Conservation (phyloP, 2,329 filamentous ascomycete genomes). For the Salinomyces thailandicus region DNA sequence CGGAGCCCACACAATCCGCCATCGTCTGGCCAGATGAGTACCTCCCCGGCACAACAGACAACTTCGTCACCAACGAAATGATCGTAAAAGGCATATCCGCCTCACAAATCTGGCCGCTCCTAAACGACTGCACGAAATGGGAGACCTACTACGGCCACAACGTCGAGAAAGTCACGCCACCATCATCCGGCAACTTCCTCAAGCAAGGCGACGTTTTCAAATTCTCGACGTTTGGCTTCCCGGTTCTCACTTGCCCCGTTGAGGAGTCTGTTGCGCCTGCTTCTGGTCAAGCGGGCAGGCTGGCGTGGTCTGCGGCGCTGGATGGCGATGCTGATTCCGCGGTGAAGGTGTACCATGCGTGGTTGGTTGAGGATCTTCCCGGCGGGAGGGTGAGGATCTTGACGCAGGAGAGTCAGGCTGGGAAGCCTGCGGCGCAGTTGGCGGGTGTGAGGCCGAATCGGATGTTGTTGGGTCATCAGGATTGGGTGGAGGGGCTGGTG, state of each 20-base stretch:
- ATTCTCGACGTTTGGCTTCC: conserved; percentile 29
- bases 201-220: conserved; percentile 23
- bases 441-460: conserved; percentile 23
- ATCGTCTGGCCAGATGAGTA: conserved; percentile 26
- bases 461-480: conserved; percentile 29
- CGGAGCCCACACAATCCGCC: conserved; percentile 12
- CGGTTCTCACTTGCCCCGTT: conserved; percentile 20
- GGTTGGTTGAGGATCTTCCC: conserved; percentile 26
- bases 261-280: conserved; percentile 17
- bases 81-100: conserved; percentile 21
- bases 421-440: conserved; percentile 20
- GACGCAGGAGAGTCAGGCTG: conserved; percentile 29
- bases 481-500: conserved; percentile 29
- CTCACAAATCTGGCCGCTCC: conserved; percentile 24
- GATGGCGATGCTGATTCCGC: conserved; percentile 16
- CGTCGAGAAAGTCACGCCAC: conserved; percentile 21
- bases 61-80: conserved; percentile 28
- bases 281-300: conserved; percentile 11
- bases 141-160: conserved; percentile 26
- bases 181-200: conserved; percentile 16
- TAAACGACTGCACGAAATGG: conserved; percentile 27
- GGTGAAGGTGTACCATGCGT: conserved; percentile 28
- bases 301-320: conserved; percentile 16
- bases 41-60: conserved; percentile 29
- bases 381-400: conserved; percentile 24